Evolutionary conservation across 2,329 filamentous ascomycete genomes (phyloP), one percentile per base, ranked within the genome.

Genomic region (Didymellaceae sp.): DNA sequence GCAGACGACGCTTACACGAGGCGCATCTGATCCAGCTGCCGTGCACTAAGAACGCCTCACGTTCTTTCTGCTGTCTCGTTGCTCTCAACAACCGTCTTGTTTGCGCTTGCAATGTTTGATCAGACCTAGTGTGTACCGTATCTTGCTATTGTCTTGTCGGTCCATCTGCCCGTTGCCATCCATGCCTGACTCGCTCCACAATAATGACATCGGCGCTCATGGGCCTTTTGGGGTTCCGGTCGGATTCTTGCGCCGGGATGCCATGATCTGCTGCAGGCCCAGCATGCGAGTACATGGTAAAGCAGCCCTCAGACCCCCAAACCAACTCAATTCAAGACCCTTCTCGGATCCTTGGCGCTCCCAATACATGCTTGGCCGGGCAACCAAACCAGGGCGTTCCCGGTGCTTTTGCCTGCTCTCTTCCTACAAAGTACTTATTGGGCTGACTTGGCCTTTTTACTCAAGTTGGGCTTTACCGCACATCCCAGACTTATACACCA

Each of bases 1-100:
- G 32, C 14, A 30, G n/a, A n/a, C n/a, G n/a, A n/a, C 34, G 34
- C 43, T 25, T 40, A 47, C 44, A 39, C 35, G n/a, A 28, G 26
- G n/a, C 39, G 28, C 9, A 10, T 17, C 10, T 26, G 5, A n/a
- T 6, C 3, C 1, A 9, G n/a, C 21, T 26, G 17, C 13, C 8
- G 13, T 5, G n/a, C 21, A 11, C 11, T 13, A 13, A 30, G 11
- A 41, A 45, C 42, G 43, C 26, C 33, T 18, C 34, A 20, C 31
- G 8, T 24, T 10, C 7, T 17, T 16, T 22, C 18, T 11, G 8
- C 6, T 37, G 42, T 45, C 42, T 45, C 32, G 42, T 45, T 28
- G 25, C 32, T 24, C 32, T 30, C 42, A 30, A 22, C 42, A 31
- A 30, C 42, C 6, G 6, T 22, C 9, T 11, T 14, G 16, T 16